These are phyloP conservation scores for Fusarium aywerte DNA, from an alignment of 2,329 filamentous ascomycete genomes.

Conservation along the genomic window DNA sequence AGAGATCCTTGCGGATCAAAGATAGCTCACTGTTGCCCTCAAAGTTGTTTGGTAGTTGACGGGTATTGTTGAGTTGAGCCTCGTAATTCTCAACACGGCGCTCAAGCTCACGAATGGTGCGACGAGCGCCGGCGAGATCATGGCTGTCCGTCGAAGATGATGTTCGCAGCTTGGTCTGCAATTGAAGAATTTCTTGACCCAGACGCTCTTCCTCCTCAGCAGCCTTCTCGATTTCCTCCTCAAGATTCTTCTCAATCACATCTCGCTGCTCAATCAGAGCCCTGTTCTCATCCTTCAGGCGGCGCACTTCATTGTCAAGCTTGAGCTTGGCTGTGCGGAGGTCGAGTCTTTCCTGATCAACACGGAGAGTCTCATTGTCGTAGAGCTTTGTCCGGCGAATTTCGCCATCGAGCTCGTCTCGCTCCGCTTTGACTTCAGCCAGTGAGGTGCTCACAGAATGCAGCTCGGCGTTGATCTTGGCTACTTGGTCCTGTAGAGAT, in stretches of 20 bases:
- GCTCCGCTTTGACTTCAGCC: constrained; percentile 70
- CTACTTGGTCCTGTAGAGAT: constrained; percentile 70
- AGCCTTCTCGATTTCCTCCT: constrained; percentile 73
- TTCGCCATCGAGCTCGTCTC: constrained; percentile 73
- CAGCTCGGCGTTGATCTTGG: constrained; percentile 68
- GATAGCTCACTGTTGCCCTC: constrained; percentile 66
- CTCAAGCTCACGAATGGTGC: constrained; percentile 74
- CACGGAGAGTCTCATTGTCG: constrained; percentile 67
- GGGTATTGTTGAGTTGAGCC: constrained; percentile 53
- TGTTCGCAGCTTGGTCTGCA: constrained; percentile 59
- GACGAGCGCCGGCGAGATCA: constrained; percentile 68
- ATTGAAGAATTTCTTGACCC: constrained; percentile 63
- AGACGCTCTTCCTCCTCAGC: constrained; percentile 73
- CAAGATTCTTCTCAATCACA: constrained; percentile 70
- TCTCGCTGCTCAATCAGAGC: constrained; percentile 66
- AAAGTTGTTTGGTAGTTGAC: constrained; percentile 48
- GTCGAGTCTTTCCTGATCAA: constrained; percentile 76
- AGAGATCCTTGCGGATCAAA: constrained; percentile 70
- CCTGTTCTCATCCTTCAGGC: constrained; percentile 72
- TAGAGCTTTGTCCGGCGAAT: constrained; percentile 65
- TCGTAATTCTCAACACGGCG: constrained; percentile 67
- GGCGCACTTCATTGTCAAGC: constrained; percentile 73
- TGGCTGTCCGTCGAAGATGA: constrained; percentile 61
- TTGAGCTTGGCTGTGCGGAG: constrained; percentile 74
- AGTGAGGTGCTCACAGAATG: constrained; percentile 66